A percentile compares a stretch with the other conserved stretches of the same genome.
These are phyloP conservation scores for Sporisorium exsertum DNA, from an alignment of 1,284 basidiomycete genomes.

Conservation along the genomic window DNA sequence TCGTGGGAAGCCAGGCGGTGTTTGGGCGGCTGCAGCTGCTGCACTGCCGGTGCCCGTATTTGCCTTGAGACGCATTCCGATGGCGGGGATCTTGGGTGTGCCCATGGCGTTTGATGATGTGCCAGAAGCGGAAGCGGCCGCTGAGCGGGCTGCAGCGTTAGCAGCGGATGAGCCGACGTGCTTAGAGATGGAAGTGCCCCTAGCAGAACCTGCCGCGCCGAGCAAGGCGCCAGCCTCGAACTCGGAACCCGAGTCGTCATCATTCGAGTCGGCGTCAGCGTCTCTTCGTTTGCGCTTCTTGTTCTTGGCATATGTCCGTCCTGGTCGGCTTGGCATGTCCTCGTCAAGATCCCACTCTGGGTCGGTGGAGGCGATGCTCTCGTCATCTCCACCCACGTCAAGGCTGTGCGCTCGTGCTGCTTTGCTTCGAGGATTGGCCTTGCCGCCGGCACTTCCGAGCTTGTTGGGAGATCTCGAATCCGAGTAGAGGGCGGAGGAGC, in stretches of 20 bases:
- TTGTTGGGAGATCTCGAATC: slow-evolving; percentile 29
- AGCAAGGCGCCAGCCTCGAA: slow-evolving; percentile 46
- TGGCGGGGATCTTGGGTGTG: slow-evolving; percentile 32
- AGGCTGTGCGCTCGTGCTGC: slow-evolving; percentile 29
- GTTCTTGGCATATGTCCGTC: slow-evolving; percentile 51
- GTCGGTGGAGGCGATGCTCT: slow-evolving; percentile 48
- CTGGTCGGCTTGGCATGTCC: slow-evolving; percentile 54
- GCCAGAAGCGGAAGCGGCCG: slow-evolving; percentile 16
- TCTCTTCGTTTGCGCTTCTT: slow-evolving; percentile 53
- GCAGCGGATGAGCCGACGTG: slow-evolving; percentile 20
- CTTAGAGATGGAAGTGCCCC: slow-evolving; percentile 23
- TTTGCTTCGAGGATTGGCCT: slow-evolving; percentile 41
- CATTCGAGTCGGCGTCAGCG: slow-evolving; percentile 38
- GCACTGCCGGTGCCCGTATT: slow-evolving; percentile 31
- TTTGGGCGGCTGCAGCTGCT: slow-evolving; percentile 15
- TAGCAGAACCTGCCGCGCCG: slow-evolving; percentile 19
- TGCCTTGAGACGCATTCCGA: slow-evolving; percentile 57
- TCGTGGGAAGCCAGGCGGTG: slow-evolving; percentile 35
- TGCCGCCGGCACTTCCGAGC: slow-evolving; percentile 19
- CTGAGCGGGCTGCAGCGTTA: slow-evolving; percentile 21
- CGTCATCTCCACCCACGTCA: slow-evolving; percentile 41
- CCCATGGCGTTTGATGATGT: slow-evolving; percentile 8
- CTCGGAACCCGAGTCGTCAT: slow-evolving; percentile 51
- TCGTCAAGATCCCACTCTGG: slow-evolving; percentile 58
- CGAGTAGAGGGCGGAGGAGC: slow-evolving; percentile 28